These are phyloP conservation scores for Leccinum subatratum DNA, from an alignment of 1,284 basidiomycete species.

Conservation along the genomic window DNA sequence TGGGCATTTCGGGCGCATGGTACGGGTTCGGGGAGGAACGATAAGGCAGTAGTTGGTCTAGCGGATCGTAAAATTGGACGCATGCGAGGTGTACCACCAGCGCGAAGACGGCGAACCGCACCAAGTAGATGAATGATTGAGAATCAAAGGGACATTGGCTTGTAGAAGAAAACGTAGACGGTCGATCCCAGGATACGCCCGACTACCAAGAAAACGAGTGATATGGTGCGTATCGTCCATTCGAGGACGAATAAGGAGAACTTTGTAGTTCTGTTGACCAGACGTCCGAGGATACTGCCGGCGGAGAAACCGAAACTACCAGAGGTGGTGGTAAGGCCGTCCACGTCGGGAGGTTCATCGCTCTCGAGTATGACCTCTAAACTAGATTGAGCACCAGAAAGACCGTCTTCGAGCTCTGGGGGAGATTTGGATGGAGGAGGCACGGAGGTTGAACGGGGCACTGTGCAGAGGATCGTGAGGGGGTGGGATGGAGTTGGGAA, in stretches of 20 bases:
- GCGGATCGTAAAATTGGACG: slow-evolving; percentile 37
- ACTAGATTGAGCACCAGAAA: slow-evolving; percentile 42
- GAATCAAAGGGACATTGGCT: slow-evolving; percentile 40
- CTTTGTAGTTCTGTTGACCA: slow-evolving; percentile 36
- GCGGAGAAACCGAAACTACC: slow-evolving; percentile 38
- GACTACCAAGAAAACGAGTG: slow-evolving; percentile 26
- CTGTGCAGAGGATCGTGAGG: slow-evolving; percentile 30
- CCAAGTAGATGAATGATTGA: slow-evolving; percentile 30
- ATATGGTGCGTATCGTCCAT: slow-evolving; percentile 34
- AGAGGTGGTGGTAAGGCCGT: slow-evolving; percentile 27
- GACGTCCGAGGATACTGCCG: slow-evolving; percentile 43
- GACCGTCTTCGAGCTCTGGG: slow-evolving; percentile 35
- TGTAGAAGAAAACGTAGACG: slow-evolving; percentile 37
- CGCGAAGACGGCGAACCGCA: slow-evolving; percentile 37
- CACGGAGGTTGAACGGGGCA: slow-evolving; percentile 31
- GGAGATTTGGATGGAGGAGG: slow-evolving; percentile 32
- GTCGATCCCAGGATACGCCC: slow-evolving; percentile 44
- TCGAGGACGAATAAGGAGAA: slow-evolving; percentile 39
- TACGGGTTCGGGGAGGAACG: slow-evolving; percentile 30
- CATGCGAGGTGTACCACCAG: slow-evolving; percentile 41
- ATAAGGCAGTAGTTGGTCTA: slow-evolving; percentile 27
- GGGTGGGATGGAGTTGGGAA: slow-evolving; percentile 24
- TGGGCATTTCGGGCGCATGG: slow-evolving; percentile 53
- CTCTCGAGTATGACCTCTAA: slow-evolving; percentile 59
- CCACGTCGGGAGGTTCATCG: slow-evolving; percentile 41